Evolutionary conservation across 192 early-diverging fungal genomes (phyloP), one percentile per base, ranked within the genome.

Genomic region (Backusella circina): DNA sequence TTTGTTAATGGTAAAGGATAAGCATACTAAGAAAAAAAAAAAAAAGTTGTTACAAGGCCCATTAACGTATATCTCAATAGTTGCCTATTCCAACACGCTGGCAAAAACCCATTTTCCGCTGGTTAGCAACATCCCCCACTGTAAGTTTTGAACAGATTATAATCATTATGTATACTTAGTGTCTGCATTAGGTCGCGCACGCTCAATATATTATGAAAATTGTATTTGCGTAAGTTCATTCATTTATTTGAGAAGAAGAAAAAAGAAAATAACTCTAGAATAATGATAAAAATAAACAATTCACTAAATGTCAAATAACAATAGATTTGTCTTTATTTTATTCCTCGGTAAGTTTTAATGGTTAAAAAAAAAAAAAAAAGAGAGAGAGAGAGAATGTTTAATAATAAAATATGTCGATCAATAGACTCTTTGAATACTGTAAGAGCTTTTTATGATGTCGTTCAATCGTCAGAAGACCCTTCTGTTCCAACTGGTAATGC

Each of bases 261-360:
- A 35, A 35, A 35, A 41, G 39, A 41, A 41, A 41, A 51, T n/a
- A 21, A 9, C 9, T 10, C 10, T 38, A 10, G 37, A 38, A 10
- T 38, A 10, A 38, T 38, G 10, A 7, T 10, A 38, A 38, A 38
- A 9, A 10, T 10, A 70, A 2, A 18, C 31, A 36, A 36, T 13
- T n/a, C 36, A 32, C 39, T 50, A 57, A 37, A 41, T 64, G 33
- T 69, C 75, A 35, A 30, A 35, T 36, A 30, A 41, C 16, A 41
- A 41, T 64, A 88, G 87, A 10, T 86, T 87, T 70, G 82, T 89
- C 23, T 84, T 86, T 39, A 77, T 89, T 36, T 80, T 89, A 18
- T 89, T 89, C 44, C 21, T 83, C 38, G 88, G 88, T 89, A 84
- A 82, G 72, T 50, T 21, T 64, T 18, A n/a, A n/a, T 12, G n/a